These are phyloP conservation scores for Ustilago crameri DNA, from an alignment of 1,284 basidiomycete genomes.

Conservation along the genomic window DNA sequence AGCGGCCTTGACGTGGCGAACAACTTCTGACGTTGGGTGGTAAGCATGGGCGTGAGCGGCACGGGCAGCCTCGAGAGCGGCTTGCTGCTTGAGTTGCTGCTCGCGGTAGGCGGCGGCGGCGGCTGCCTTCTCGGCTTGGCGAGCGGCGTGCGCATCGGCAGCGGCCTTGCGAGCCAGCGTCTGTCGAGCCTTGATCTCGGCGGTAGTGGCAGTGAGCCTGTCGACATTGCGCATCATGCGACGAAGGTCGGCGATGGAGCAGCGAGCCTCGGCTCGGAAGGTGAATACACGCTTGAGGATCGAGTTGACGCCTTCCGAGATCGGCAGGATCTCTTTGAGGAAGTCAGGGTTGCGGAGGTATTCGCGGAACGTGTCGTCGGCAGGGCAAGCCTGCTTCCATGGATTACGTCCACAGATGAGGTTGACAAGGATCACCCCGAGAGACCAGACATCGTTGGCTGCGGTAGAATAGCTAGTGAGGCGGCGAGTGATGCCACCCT, in stretches of 20 bases:
- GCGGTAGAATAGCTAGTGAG: conserved; percentile 77
- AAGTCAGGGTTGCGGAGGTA: conserved; percentile 64
- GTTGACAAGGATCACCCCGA: conserved; percentile 92
- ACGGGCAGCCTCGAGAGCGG: conserved; percentile 36
- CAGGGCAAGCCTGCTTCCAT: conserved; percentile 80
- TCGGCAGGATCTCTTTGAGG: conserved; percentile 64
- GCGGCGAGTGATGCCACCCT: conserved; percentile 76
- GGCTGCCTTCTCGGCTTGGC: conserved; percentile 45
- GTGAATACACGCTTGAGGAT: conserved; percentile 66
- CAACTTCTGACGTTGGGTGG: conserved; percentile 13
- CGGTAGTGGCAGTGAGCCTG: conserved; percentile 62
- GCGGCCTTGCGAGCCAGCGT: conserved; percentile 41
- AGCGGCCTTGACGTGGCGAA: conserved; percentile 33
- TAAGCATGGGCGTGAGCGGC: conserved; percentile 23
- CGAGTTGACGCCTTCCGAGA: conserved; percentile 64
- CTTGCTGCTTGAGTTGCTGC: conserved; percentile 41
- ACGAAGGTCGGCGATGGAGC: conserved; percentile 57
- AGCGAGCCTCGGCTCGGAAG: conserved; percentile 60
- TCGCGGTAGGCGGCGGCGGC: conserved; percentile 34
- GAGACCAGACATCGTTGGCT: conserved; percentile 86
- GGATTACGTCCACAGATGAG: conserved; percentile 87
- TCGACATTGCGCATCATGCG: conserved; percentile 54
- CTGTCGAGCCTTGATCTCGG: conserved; percentile 54
- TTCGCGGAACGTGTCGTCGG: conserved; percentile 77
- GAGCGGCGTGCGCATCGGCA: conserved; percentile 36